Percentiles rank a stretch among this genome's conserved stretches.
phyloP scores from a whole-genome alignment of 257 asterid genomes.

The Fraxinus americana region DNA sequence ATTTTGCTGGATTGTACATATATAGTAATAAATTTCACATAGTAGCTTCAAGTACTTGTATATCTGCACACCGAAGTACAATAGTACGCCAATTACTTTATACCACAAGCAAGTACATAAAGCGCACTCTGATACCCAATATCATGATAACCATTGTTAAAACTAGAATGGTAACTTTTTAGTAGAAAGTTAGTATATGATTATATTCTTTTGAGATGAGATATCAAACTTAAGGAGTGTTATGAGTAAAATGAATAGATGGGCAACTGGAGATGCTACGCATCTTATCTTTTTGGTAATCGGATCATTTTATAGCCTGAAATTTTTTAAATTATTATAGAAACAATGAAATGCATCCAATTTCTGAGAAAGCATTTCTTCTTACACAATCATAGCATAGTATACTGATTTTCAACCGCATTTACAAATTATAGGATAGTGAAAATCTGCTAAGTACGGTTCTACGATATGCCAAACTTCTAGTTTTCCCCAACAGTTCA shows the following conservation, averaged over 20 bases:
- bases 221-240: not conserved
- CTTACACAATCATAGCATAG: not conserved
- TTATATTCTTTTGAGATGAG: not conserved
- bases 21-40: too few species aligned
- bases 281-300: not conserved
- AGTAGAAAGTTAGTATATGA: not conserved
- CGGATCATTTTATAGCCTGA: not conserved
- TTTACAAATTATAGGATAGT: not conserved
- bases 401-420: not conserved
- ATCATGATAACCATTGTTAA: not conserved
- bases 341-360: not conserved
- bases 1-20: not conserved
- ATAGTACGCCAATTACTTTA: not conserved
- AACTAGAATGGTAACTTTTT: not conserved
- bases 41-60: not conserved
- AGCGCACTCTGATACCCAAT: not conserved
- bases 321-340: too few species aligned
- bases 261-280: not conserved
- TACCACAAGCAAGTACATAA: not conserved
- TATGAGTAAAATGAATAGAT: not conserved
- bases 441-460: not conserved
- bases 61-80: not conserved
- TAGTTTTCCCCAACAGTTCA: not conserved
- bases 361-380: not conserved
- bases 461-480: not conserved